Percentiles rank a stretch among this genome's conserved stretches.
phyloP scores from a whole-genome alignment of 805 yeast genomes.

The Starmerella stellata region DNA sequence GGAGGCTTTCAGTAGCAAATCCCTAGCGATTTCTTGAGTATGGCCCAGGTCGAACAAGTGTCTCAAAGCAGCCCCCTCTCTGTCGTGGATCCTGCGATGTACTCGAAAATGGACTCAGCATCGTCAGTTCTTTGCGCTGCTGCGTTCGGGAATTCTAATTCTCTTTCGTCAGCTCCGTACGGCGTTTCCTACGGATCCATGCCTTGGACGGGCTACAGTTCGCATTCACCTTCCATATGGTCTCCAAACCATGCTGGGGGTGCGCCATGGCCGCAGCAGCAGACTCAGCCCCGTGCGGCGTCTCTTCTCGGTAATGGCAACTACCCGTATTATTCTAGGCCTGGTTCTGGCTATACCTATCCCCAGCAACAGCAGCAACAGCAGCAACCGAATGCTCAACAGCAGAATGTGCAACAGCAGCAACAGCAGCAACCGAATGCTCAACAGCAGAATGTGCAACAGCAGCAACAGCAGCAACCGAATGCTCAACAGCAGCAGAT shows the following conservation, averaged over 20 bases:
- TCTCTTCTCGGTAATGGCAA: background rate
- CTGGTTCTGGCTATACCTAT: background rate
- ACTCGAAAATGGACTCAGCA: conserved; percentile 1
- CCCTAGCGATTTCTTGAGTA: conserved; percentile 10
- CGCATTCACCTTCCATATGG: conserved; percentile 14
- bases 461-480: background rate
- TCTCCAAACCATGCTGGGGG: conserved; percentile 10
- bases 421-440: background rate
- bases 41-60: conserved; percentile 5
- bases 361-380: background rate
- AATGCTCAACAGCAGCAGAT: background rate
- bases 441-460: background rate
- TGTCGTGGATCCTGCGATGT: background rate
- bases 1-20: conserved; percentile 16
- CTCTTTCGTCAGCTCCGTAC: conserved; percentile 7
- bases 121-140: conserved; percentile 7
- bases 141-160: conserved; percentile 6
- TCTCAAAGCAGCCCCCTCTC: background rate
- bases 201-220: conserved; percentile 7
- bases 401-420: background rate
- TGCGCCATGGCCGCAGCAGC: conserved; percentile 6
- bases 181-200: conserved; percentile 1
- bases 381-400: background rate
- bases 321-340: background rate
- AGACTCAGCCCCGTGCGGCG: background rate